Conservation (phyloP, 352 stramenopile species). For the Peronospora belbahrii region DNA sequence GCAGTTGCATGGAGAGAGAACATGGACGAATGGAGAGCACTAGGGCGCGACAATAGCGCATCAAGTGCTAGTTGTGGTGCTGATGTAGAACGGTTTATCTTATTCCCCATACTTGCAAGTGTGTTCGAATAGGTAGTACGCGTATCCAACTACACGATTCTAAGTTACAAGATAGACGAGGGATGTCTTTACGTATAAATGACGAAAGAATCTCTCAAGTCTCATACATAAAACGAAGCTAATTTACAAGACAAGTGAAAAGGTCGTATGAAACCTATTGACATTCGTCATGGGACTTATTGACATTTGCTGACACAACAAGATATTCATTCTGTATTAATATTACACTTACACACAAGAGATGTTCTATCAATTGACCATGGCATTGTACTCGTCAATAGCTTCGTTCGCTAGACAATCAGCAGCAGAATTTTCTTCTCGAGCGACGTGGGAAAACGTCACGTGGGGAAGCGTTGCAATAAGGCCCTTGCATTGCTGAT, state of each 20-base stretch:
- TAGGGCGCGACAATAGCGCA: constrained; percentile 30
- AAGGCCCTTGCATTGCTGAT: constrained; percentile 35
- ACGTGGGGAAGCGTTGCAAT: constrained; percentile 27
- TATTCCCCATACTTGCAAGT: constrained; percentile 84
- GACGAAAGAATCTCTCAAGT: no score
- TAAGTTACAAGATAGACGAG: no score
- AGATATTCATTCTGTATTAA: no score
- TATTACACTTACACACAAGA: no score
- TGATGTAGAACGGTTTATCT: constrained; percentile 34
- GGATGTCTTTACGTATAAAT: no score
- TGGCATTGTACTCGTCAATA: constrained; percentile 35
- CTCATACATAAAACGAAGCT: no score
- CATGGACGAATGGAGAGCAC: constrained; percentile 31
- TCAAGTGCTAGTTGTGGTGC: constrained; percentile 34
- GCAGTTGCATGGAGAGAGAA: constrained; percentile 42
- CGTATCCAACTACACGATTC: no score
- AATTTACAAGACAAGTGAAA: no score
- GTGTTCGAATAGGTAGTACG: no score
- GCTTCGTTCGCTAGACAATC: constrained; percentile 63
- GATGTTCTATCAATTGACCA: not conserved
- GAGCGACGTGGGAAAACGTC: constrained; percentile 42
- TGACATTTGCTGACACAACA: no score
- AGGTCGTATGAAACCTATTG: no score
- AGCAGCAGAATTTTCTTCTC: constrained; percentile 41
- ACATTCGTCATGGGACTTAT: no score